phyloP scores from a whole-genome alignment of 179 eudicot species.

The Spinacia oleracea region DNA sequence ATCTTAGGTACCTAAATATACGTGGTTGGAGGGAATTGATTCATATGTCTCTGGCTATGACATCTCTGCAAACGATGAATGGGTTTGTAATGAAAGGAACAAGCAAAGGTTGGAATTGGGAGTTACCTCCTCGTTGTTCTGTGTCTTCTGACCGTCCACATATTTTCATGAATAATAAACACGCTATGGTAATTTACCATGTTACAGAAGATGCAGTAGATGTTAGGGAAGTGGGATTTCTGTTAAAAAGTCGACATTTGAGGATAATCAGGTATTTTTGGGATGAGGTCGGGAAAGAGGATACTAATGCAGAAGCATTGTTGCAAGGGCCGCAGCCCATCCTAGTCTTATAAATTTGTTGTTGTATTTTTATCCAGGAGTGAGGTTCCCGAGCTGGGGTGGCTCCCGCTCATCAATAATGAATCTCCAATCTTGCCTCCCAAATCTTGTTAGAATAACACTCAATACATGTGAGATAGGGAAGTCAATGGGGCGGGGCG shows the following conservation, averaged over 20 bases:
- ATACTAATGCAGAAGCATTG: background rate
- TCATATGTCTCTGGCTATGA: slow-evolving; percentile 13
- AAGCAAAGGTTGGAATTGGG: background rate
- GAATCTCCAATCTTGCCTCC: background rate
- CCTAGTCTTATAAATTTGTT: background rate
- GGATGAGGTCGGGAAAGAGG: fast-evolving
- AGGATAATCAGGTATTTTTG: background rate
- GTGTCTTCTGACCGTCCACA: too few species aligned
- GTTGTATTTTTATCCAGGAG: background rate
- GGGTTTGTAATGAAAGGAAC: background rate
- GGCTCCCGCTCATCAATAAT: too few species aligned
- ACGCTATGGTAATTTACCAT: too few species aligned
- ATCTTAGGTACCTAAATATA: slow-evolving; percentile 13
- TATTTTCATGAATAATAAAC: background rate
- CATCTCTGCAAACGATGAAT: background rate
- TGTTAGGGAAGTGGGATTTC: too few species aligned
- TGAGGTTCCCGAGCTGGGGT: background rate
- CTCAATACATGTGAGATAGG: too few species aligned
- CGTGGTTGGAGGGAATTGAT: background rate
- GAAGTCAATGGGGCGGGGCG: too few species aligned
- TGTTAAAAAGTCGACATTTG: background rate
- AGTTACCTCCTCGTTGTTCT: too few species aligned
- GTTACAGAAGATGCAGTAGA: too few species aligned
- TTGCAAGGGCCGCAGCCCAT: background rate
- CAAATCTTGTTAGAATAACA: slow-evolving; percentile 8